phyloP scores from a whole-genome alignment of 495 filamentous ascomycete species.

The Tirmania nivea region DNA sequence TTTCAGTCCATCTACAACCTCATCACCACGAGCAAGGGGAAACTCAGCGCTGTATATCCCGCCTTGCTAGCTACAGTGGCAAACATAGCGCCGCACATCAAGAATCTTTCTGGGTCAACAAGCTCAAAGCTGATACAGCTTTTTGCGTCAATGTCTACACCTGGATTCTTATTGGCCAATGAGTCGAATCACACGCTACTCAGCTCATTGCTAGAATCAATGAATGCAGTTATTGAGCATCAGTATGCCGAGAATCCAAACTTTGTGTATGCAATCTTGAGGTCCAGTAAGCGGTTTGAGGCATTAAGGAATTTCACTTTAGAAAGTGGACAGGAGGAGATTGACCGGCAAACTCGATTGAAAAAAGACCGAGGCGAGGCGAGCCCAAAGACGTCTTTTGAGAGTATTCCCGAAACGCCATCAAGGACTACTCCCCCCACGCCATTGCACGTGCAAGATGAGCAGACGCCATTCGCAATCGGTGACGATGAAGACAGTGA shows the following conservation, averaged over 20 bases:
- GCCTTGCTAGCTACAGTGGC: constrained; percentile 80
- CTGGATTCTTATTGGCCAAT: constrained; percentile 83
- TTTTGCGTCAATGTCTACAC: constrained; percentile 85
- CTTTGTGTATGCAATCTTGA: constrained; percentile 61
- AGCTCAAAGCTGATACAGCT: constrained; percentile 71
- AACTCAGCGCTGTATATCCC: constrained; percentile 79
- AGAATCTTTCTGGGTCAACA: constrained; percentile 49
- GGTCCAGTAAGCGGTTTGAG: constrained; percentile 64
- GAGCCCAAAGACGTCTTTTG: constrained; percentile 14
- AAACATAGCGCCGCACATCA: constrained; percentile 69
- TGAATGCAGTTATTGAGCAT: constrained; percentile 85
- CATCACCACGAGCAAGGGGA: constrained; percentile 79
- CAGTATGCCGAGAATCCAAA: constrained; percentile 74
- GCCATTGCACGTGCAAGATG: constrained; percentile 1
- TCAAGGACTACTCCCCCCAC: not conserved
- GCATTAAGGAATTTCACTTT: constrained; percentile 78
- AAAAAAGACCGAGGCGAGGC: constrained; percentile 40
- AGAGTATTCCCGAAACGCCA: constrained; percentile 1
- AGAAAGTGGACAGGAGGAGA: constrained; percentile 85
- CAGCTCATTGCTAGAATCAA: constrained; percentile 62
- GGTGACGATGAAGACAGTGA: constrained; percentile 78
- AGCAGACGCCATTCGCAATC: constrained; percentile 44
- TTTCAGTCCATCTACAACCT: constrained; percentile 70
- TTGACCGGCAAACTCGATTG: constrained; percentile 55
- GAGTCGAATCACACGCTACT: constrained; percentile 76